Evolutionary conservation across 2,329 filamentous ascomycete species (phyloP).

Genomic region (Diaporthe sp.): DNA sequence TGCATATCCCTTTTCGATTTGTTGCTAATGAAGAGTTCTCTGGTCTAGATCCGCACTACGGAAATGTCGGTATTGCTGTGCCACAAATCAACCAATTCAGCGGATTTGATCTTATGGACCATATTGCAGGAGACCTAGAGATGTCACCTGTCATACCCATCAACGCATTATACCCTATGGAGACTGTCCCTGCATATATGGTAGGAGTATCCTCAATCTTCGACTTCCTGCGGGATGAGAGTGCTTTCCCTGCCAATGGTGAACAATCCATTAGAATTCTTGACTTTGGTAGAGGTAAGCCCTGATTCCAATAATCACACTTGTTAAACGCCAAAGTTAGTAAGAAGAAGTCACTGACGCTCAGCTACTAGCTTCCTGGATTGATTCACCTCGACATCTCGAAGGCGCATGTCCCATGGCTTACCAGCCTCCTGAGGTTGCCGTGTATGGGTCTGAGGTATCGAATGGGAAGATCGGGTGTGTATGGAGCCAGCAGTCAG

Average conservation of each 20-base stretch:
- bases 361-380: not conserved
- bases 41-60: not conserved
- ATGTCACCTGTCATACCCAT: constrained; percentile 8
- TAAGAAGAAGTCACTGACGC: not conserved
- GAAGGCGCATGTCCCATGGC: constrained; percentile 2
- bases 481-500: constrained; percentile 1
- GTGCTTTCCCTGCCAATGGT: constrained; percentile 1
- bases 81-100: constrained; percentile 5
- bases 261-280: not conserved
- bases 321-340: not conserved
- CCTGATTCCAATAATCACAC: not conserved
- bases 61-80: constrained; percentile 4
- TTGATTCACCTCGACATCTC: not conserved
- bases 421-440: not conserved
- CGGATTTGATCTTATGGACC: not conserved
- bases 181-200: constrained; percentile 1
- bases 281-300: constrained; percentile 13
- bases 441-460: not conserved
- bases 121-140: not conserved
- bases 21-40: not conserved
- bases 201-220: not conserved
- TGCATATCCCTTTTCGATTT: not conserved
- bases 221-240: not conserved
- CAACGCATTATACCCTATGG: constrained; percentile 1
- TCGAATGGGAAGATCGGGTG: not conserved